A percentile compares a stretch with the other conserved stretches of the same genome.
These are phyloP conservation scores for Didymella keratinophila DNA, from an alignment of 2,329 filamentous ascomycete genomes.

Conservation along the genomic window DNA sequence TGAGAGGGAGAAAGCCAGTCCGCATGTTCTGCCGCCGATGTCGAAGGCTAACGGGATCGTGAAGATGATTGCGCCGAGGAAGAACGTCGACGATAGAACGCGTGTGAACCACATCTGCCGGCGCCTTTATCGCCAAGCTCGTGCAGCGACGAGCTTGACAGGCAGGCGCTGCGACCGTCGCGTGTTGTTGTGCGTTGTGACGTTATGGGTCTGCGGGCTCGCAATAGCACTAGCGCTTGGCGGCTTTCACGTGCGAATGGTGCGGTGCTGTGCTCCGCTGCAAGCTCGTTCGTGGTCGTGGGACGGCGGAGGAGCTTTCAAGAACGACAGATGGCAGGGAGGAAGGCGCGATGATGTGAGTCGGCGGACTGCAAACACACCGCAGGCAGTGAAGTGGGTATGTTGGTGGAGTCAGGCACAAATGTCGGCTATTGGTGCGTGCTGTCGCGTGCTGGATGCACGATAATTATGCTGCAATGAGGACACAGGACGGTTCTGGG, in stretches of 20 bases:
- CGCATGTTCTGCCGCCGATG: conserved; percentile 93
- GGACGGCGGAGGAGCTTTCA: conserved; percentile 9
- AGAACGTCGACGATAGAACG: conserved; percentile 79
- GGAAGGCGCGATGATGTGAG: conserved; percentile 8
- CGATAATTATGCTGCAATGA: conserved; percentile 27
- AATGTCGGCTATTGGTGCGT: conserved; percentile 36
- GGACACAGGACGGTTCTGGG: conserved; percentile 19
- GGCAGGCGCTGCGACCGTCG: conserved; percentile 34
- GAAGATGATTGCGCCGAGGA: conserved; percentile 90
- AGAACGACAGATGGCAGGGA: conserved; percentile 3
- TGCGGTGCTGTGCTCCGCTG: conserved; percentile 20
- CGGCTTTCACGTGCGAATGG: conserved; percentile 48
- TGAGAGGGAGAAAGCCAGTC: conserved; percentile 89
- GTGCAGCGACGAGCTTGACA: conserved; percentile 54
- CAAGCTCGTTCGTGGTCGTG: conserved; percentile 10
- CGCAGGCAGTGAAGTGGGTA: conserved; percentile 27
- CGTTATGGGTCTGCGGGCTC: conserved; percentile 19
- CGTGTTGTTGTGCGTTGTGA: conserved; percentile 25
- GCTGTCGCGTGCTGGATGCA: conserved; percentile 48
- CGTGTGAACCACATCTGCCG: conserved; percentile 83
- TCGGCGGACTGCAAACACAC: conserved; percentile 11
- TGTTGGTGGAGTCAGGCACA: conserved; percentile 39
- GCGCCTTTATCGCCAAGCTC: conserved; percentile 56
- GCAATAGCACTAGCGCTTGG: conserved; percentile 31
- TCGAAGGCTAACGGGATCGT: conserved; percentile 98